Evolutionary conservation across 2,329 filamentous ascomycete genomes (phyloP), one percentile per base, ranked within the genome.

Genomic region (Fusarium acutatum): DNA sequence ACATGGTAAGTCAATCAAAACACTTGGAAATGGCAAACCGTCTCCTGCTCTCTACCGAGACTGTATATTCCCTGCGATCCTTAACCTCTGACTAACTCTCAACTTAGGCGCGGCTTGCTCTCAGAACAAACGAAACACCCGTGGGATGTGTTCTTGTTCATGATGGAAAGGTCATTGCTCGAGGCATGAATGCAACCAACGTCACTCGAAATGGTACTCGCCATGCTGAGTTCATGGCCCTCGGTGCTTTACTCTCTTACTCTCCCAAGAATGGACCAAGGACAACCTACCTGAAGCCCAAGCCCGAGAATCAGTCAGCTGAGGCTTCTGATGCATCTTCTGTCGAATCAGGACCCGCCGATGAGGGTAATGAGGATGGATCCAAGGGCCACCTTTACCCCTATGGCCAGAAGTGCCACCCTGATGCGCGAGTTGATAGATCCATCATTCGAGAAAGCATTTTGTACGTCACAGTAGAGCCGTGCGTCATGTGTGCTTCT

Each of bases 401-500:
- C 2, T 91, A 91, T 63, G 89, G 89, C 9, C 88, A 90, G 75
- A 90, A 90, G 78, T 83, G 88, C 1, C 85, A 89, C 67, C 85
- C 86, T 0, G 82, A 82, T 6, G 83, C 88, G 28, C 87, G 87
- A 59, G 88, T 96, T 74, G 88, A 92, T 60, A 88, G 90, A 38
- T 88, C 87, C 18, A 89, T 96, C 71, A 86, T 98, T 75, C 86
- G 86, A 43, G 89, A 95, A 73, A 88, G 88, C 75, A 93, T 91
- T 15, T 89, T 99, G 58, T 99, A 99, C 82, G 96, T 99, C 54
- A 99, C 96, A 0, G 96, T 99, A 60, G 97, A 99, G 83, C 96
- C 96, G 9, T 99, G 96, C 82, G 94, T 99, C 84, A 99, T 99
- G 96, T 99, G 96, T 81, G 96, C 96, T 18, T 97, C 95, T 12